phyloP scores from a whole-genome alignment of 2,329 filamentous ascomycete genomes.

The Zasmidium cellare region DNA sequence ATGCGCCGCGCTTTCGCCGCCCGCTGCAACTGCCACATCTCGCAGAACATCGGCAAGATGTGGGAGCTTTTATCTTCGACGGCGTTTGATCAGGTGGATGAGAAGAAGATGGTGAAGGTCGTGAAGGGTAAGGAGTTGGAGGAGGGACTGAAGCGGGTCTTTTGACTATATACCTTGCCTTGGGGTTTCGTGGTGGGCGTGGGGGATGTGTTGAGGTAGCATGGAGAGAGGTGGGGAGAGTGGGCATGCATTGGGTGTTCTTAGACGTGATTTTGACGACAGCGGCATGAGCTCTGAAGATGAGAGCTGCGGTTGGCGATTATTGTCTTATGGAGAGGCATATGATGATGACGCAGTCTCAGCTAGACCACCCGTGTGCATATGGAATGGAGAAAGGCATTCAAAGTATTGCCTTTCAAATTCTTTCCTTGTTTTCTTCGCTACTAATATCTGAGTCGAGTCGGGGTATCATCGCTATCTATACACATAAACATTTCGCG shows the following conservation, averaged over 20 bases:
- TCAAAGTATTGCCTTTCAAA: background rate
- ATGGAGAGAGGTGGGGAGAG: no score
- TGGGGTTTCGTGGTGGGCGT: conserved; percentile 4
- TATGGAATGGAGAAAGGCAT: no score
- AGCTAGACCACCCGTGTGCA: no score
- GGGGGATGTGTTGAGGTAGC: background rate
- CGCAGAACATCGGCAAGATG: conserved; percentile 29
- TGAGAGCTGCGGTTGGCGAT: no score
- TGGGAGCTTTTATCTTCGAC: conserved; percentile 33
- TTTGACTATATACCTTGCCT: conserved; percentile 14
- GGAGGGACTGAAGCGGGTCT: conserved; percentile 21
- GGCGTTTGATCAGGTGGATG: conserved; percentile 27
- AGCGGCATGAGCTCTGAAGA: no score
- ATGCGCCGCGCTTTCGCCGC: conserved; percentile 31
- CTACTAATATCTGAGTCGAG: background rate
- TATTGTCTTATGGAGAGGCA: no score
- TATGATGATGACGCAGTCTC: no score
- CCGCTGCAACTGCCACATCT: conserved; percentile 19
- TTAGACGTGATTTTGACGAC: no score
- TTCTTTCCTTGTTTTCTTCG: background rate
- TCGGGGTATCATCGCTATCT: conserved; percentile 2
- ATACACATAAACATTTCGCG: no score
- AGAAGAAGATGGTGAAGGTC: conserved; percentile 23
- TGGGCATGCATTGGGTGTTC: no score
- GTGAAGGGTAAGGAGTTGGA: conserved; percentile 16